Conservation (phyloP, 1,284 basidiomycete genomes). For the Inonotus obliquus region DNA sequence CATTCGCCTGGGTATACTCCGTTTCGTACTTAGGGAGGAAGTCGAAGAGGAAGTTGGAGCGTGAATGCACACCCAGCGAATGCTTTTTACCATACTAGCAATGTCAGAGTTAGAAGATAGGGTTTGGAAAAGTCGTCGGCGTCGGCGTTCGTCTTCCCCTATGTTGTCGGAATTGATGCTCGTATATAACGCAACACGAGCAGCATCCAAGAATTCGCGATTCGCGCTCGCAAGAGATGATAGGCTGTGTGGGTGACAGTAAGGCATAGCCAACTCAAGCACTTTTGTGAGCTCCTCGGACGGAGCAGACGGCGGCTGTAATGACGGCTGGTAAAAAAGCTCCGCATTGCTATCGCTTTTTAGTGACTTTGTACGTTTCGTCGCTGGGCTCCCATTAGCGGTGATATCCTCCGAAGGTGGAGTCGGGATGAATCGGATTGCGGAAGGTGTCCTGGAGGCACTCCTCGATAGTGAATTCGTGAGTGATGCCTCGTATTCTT, state of each 20-base stretch:
- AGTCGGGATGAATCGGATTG: not conserved
- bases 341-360: not conserved
- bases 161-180: constrained; percentile 10
- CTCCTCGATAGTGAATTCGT: constrained; percentile 1
- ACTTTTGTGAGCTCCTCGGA: constrained; percentile 9
- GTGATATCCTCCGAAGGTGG: constrained; percentile 2
- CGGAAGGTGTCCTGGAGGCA: constrained; percentile 6
- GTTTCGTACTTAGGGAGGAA: constrained; percentile 2
- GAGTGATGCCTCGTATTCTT: constrained; percentile 14
- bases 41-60: constrained; percentile 2
- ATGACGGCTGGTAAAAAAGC: not conserved
- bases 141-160: constrained; percentile 4
- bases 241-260: constrained; percentile 2
- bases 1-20: constrained; percentile 13
- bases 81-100: not conserved
- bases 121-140: constrained; percentile 6
- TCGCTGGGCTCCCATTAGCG: not conserved
- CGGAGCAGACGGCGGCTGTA: not conserved
- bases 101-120: constrained; percentile 2
- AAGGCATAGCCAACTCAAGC: constrained; percentile 2
- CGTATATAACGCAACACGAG: constrained; percentile 4
- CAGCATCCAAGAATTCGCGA: not conserved
- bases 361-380: not conserved
- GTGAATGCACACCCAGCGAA: constrained; percentile 10
- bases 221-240: constrained; percentile 4